Conservation (phyloP, 495 filamentous ascomycete species). For the Parmelia sp. region DNA sequence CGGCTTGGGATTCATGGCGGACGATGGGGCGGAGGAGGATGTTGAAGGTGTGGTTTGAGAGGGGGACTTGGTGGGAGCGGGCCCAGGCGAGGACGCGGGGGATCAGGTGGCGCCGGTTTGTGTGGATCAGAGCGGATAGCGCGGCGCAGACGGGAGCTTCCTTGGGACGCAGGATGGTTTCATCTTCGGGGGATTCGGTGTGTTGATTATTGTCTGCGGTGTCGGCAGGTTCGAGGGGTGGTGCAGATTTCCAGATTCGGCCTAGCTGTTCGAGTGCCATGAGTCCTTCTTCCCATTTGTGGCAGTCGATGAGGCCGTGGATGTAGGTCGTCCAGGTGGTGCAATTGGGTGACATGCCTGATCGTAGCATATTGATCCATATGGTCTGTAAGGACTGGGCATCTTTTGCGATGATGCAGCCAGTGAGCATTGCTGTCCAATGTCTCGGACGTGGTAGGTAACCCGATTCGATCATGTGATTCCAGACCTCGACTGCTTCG, state of each 20-base stretch:
- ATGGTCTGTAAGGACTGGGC: slow-evolving; percentile 45
- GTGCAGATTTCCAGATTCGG: slow-evolving; percentile 42
- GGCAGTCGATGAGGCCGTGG: slow-evolving; percentile 48
- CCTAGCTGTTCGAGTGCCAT: slow-evolving; percentile 56
- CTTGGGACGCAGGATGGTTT: slow-evolving; percentile 45
- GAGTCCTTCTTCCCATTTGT: slow-evolving; percentile 44
- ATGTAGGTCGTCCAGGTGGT: slow-evolving; percentile 57
- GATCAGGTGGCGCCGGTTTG: slow-evolving; percentile 37
- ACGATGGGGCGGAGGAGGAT: slow-evolving; percentile 53
- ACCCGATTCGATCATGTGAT: slow-evolving; percentile 46
- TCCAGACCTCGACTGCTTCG: slow-evolving; percentile 53
- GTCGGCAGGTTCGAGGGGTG: slow-evolving; percentile 4
- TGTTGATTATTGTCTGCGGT: neutral
- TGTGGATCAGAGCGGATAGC: slow-evolving; percentile 43
- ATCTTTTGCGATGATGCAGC: slow-evolving; percentile 46
- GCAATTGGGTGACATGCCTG: slow-evolving; percentile 49
- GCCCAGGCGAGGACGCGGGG: slow-evolving; percentile 54
- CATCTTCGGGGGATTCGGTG: slow-evolving; percentile 23
- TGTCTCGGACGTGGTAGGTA: slow-evolving; percentile 48
- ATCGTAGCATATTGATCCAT: slow-evolving; percentile 50
- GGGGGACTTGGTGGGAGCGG: slow-evolving; percentile 46
- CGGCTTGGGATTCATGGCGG: slow-evolving; percentile 33
- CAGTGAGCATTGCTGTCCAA: slow-evolving; percentile 59
- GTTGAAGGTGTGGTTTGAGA: slow-evolving; percentile 63
- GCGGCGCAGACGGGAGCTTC: slow-evolving; percentile 57